Percentiles rank a stretch among this genome's conserved stretches.
These are phyloP conservation scores for Aethionema arabicum DNA, from an alignment of 345 rosid species.

Conservation along the genomic window DNA sequence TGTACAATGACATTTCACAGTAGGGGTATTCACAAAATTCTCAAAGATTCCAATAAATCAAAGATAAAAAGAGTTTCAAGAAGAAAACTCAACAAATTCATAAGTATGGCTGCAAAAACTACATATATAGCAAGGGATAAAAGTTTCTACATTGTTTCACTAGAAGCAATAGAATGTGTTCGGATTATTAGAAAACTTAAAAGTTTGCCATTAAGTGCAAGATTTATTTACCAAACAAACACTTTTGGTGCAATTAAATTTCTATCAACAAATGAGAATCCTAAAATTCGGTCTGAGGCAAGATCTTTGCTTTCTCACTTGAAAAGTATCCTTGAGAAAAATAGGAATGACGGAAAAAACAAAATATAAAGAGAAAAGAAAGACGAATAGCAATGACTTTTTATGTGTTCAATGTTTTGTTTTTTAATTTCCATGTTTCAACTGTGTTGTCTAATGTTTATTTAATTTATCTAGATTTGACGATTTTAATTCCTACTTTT, in stretches of 20 bases:
- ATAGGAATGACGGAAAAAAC: neutral
- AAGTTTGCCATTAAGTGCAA: slow-evolving; percentile 19
- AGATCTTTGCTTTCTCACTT: slow-evolving; percentile 22
- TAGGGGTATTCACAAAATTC: slow-evolving; percentile 16
- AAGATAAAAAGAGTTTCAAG: neutral
- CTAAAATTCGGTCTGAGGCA: slow-evolving; percentile 31
- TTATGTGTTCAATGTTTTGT: too few relatives aligned
- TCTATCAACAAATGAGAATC: slow-evolving; percentile 28
- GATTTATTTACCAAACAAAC: neutral
- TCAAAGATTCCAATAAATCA: slow-evolving; percentile 4
- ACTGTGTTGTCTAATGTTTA: too few relatives aligned
- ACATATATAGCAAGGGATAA: slow-evolving; percentile 26
- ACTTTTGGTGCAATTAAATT: neutral
- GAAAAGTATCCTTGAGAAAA: neutral
- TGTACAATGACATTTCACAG: too few relatives aligned
- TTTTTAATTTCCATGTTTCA: too few relatives aligned
- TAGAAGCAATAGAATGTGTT: slow-evolving; percentile 24
- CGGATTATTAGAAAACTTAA: slow-evolving; percentile 10
- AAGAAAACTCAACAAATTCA: neutral
- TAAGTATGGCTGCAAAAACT: slow-evolving; percentile 2
- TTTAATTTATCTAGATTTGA: too few relatives aligned
- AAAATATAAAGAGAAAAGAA: neutral
- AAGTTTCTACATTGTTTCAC: slow-evolving; percentile 26
- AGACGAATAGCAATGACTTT: neutral
- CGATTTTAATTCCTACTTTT: too few relatives aligned